Evolutionary conservation across 768 basidiomycete genomes (phyloP), one percentile per base, ranked within the genome.

Genomic region (Baorangia bicolor): DNA sequence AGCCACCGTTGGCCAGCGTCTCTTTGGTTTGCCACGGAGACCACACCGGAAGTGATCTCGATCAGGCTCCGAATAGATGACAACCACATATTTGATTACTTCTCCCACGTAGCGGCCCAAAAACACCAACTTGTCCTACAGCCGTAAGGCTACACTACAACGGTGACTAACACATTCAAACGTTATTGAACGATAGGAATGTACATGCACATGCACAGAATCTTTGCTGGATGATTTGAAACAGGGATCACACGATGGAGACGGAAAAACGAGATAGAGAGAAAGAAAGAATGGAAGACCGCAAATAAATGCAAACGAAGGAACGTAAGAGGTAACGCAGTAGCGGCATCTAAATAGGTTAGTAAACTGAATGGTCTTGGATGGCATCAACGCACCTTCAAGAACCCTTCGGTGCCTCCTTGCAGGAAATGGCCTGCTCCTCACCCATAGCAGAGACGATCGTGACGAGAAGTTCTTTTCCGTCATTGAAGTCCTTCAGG

Each of bases 401-500:
- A 51, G 52, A 16, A 52, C 79, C 80, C 77, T 88, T 87, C 61
- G 92, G 92, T 52, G 90, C 89, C 74, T 95, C 94, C 83, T 98
- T 96, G 75, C 51, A 84, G 63, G 91, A 87, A 69, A 96, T 88
- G 60, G 90, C 86, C 80, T 88, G 87, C 77, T 97, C 94, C 77
- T 98, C 94, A 58, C 80, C 81, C 95, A 98, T 98, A 68, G 96
- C 89, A 63, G 81, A 76, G 71, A 94, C 78, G 69, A 94, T 85
- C 64, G 92, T 94, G 74, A 95, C 85, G 56, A 91, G 77, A 60
- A 95, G 78, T 57, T 95, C 94, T 76, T 93, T 92, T 74, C 90
- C 93, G 0, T 78, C 86, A 0, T 97, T 91, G 68, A 97, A 98
- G 25, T 66, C 86, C 5, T 45, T 28, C 66, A 78, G 55, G 63